Conservation (phyloP, 495 filamentous ascomycete species). For the Lindgomyces ingoldianus region DNA sequence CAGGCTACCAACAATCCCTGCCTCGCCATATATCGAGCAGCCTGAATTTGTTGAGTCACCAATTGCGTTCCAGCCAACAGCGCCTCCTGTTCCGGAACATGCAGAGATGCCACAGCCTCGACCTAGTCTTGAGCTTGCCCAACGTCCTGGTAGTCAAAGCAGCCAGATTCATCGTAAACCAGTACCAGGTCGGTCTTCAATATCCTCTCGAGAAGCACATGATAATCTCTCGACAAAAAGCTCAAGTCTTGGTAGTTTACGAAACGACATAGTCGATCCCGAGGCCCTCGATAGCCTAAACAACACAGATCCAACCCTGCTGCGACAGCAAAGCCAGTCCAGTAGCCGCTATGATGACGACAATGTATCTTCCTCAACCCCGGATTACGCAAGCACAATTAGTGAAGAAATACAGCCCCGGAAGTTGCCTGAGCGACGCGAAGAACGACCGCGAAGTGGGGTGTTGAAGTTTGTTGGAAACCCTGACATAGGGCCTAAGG, state of each 20-base stretch:
- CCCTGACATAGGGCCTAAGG: constrained; percentile 47
- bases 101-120: constrained; percentile 17
- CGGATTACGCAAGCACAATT: constrained; percentile 52
- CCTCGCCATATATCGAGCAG: constrained; percentile 44
- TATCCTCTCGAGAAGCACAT: constrained; percentile 27
- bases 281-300: constrained; percentile 58
- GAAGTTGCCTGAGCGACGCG: constrained; percentile 29
- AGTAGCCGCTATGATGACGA: constrained; percentile 44
- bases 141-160: constrained; percentile 15
- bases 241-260: constrained; percentile 65
- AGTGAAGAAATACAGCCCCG: constrained; percentile 29
- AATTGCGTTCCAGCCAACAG: constrained; percentile 23
- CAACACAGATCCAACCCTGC: constrained; percentile 12
- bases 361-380: constrained; percentile 38
- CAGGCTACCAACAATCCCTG: constrained; percentile 45
- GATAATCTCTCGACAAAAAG: constrained; percentile 39
- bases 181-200: constrained; percentile 38
- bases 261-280: constrained; percentile 64
- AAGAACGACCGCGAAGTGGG: constrained; percentile 74
- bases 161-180: constrained; percentile 34
- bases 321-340: constrained; percentile 26
- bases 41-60: constrained; percentile 32
- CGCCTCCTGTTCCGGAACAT: constrained; percentile 46
- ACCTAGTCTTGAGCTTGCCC: constrained; percentile 6
- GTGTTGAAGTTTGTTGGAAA: constrained; percentile 79